Conservation (phyloP, 1,139 yeast genomes). For the Waltiozyma sp. region DNA sequence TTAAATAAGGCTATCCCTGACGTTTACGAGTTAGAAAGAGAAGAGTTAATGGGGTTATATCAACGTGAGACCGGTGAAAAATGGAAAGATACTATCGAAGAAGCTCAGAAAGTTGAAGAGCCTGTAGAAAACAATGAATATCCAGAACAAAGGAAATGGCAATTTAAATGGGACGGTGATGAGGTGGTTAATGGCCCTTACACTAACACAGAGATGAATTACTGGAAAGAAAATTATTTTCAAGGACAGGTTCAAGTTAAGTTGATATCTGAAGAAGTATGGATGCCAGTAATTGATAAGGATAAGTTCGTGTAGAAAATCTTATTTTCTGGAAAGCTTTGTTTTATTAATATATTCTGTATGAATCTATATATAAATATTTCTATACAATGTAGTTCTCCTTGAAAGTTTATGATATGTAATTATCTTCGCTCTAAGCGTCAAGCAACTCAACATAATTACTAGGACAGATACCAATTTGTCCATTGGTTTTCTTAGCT, state of each 20-base stretch:
- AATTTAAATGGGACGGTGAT: conserved; percentile 47
- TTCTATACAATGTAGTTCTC: too few species aligned
- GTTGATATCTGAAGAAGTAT: neutral
- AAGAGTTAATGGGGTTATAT: conserved; percentile 46
- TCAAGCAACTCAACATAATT: conserved; percentile 74
- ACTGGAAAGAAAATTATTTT: conserved; percentile 52
- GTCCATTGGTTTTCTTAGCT: conserved; percentile 81
- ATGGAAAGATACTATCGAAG: conserved; percentile 4
- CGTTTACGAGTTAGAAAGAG: conserved; percentile 46
- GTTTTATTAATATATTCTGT: neutral
- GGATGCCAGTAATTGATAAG: neutral
- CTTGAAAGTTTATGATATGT: neutral
- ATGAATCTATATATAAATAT: too few species aligned
- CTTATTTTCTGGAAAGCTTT: too few species aligned
- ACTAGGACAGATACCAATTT: conserved; percentile 93
- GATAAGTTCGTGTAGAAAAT: neutral
- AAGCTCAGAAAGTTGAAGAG: neutral
- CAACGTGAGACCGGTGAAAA: conserved; percentile 35
- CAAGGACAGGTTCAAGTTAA: conserved; percentile 34
- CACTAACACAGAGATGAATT: conserved; percentile 40
- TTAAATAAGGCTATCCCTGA: conserved; percentile 30
- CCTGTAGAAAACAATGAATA: neutral
- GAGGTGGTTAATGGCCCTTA: conserved; percentile 50
- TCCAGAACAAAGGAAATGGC: conserved; percentile 35
- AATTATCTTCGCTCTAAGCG: neutral